These are phyloP conservation scores for Aquanectria penicillioides DNA, from an alignment of 2,329 filamentous ascomycete genomes.

Conservation along the genomic window DNA sequence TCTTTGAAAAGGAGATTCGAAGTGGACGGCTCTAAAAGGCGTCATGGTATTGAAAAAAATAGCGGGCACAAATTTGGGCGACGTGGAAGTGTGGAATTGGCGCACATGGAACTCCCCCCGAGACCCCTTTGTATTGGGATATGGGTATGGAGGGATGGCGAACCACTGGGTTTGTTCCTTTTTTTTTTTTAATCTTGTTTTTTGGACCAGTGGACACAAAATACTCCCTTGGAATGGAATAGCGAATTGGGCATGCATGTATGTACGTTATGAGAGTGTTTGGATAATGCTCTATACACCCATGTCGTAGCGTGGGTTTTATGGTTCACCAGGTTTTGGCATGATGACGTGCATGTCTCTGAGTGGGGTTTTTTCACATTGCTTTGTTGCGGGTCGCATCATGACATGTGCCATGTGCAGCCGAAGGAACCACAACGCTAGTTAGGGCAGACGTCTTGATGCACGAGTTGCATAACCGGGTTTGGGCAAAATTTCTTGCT, in stretches of 20 bases:
- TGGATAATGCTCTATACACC: not conserved
- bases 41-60: not conserved
- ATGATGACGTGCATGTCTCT: no score
- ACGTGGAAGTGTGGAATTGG: not conserved
- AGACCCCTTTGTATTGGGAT: not conserved
- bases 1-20: constrained; percentile 68
- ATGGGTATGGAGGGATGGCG: not conserved
- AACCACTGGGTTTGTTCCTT: not conserved
- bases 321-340: no score
- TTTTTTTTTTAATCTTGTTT: no score
- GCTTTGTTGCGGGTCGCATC: no score
- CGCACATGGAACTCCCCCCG: constrained; percentile 12
- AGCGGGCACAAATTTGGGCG: constrained; percentile 10
- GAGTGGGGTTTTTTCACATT: no score
- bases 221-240: not conserved
- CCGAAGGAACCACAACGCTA: no score
- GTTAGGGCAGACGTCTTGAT: no score
- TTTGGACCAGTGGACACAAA: not conserved
- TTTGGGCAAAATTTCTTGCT: no score
- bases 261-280: constrained; percentile 6
- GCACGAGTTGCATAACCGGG: no score
- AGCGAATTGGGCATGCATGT: constrained; percentile 2
- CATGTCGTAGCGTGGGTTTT: not conserved
- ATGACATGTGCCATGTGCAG: no score
- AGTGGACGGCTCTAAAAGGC: constrained; percentile 43